Base-by-base conservation (phyloP, 352 stramenopile genomes). In the Phytophthora pluvialis region DNA sequence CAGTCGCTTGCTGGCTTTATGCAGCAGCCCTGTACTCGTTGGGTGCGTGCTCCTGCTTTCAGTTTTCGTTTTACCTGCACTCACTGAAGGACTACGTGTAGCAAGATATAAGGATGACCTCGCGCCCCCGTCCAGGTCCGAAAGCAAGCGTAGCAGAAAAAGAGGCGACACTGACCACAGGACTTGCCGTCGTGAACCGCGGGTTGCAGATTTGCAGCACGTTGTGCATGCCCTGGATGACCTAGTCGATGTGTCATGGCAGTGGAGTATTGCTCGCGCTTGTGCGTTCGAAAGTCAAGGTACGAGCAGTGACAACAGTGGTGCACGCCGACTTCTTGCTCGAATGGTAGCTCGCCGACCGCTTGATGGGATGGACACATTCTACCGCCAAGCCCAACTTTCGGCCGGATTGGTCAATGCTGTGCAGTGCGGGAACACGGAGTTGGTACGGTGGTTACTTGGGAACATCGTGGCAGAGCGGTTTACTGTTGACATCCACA, bases 261-360 rank as follows among this genome's bases (percentile, higher is more conserved):
- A 71, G 15, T 77, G 64, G 64, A 67, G 35, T 54, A 73, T 77
- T 47, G 58, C 58, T 48, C 64, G 49, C 10, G 69, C 69, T 39
- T 77, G 69, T 35, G 36, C 44, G 10, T 44, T 77, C 35, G 29
- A 57, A 42, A 45, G 45, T 60, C 26, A 57, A 49, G 13, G n/a
- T 32, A 6, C 25, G 9, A 43, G 32, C n/a, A 51, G 47, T 53
- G 21, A 35, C 28, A 51, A 60, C 4, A 48, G 48, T 26, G 63
- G 48, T 39, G 64, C 64, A 32, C 39, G 16, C 11, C 58, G 58
- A 39, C 51, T 72, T 43, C 33, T 72, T 64, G 50, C 51, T 64
- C 50, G 58, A 4, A 46, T 69, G 15, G 64, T 72, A 33, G 51
- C 51, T 39, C 64, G 51, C 7, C 59, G 40, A n/a, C 64, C 64